These are phyloP conservation scores for Pestalotiopsis sp. DNA, from an alignment of 2,329 filamentous ascomycete species.

Conservation along the genomic window DNA sequence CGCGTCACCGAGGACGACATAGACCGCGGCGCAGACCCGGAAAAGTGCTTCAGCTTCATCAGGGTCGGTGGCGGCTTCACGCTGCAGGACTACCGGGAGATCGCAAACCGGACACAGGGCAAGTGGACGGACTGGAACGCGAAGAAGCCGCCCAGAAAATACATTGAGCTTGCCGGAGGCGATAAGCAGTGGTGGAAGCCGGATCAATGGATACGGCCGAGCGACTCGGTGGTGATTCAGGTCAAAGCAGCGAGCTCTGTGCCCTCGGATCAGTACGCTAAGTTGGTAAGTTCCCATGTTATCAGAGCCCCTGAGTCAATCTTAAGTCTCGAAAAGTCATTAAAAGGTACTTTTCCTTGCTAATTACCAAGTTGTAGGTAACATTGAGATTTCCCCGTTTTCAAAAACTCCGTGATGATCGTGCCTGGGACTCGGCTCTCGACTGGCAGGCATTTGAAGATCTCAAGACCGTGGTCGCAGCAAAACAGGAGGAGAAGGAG, in stretches of 20 bases:
- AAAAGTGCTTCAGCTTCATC: slow-evolving; percentile 92
- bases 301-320: neutral
- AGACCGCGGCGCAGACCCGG: slow-evolving; percentile 56
- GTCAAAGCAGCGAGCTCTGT: slow-evolving; percentile 84
- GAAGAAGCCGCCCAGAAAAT: slow-evolving; percentile 72
- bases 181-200: slow-evolving; percentile 73
- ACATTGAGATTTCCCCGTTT: slow-evolving; percentile 93
- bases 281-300: slow-evolving; percentile 38
- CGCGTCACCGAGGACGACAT: slow-evolving; percentile 71
- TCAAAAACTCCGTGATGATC: slow-evolving; percentile 77
- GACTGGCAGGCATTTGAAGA: slow-evolving; percentile 76
- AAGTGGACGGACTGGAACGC: slow-evolving; percentile 89
- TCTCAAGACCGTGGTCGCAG: slow-evolving; percentile 67
- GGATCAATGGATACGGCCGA: slow-evolving; percentile 90
- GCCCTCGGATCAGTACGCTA: slow-evolving; percentile 75
- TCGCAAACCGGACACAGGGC: slow-evolving; percentile 81
- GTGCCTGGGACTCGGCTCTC: slow-evolving; percentile 78
- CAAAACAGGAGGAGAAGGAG: slow-evolving; percentile 70
- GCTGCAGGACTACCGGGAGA: slow-evolving; percentile 78
- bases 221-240: slow-evolving; percentile 82
- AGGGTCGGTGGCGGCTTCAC: slow-evolving; percentile 95
- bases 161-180: slow-evolving; percentile 79
- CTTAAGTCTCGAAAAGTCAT: neutral
- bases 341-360: too few species aligned
- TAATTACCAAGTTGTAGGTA: slow-evolving; percentile 26